phyloP scores from a whole-genome alignment of 2,329 filamentous ascomycete species.

The Amylocarpus encephaloides region DNA sequence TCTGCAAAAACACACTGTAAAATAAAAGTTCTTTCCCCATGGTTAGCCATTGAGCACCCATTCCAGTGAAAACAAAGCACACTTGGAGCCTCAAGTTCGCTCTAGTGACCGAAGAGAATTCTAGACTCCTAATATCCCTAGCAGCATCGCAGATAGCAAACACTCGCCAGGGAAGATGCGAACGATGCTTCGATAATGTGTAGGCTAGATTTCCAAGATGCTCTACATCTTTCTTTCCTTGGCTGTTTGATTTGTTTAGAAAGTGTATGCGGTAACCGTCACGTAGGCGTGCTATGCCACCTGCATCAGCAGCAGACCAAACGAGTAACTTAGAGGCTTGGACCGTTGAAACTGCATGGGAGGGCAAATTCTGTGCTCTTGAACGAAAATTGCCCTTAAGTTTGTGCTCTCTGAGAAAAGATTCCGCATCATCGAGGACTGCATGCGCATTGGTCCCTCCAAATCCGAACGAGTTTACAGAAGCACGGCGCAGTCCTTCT shows the following conservation, averaged over 20 bases:
- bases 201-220: neutral
- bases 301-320: constrained; percentile 1
- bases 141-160: neutral
- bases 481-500: constrained; percentile 29
- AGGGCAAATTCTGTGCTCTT: neutral
- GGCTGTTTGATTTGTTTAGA: neutral
- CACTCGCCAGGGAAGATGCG: neutral
- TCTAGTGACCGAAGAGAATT: neutral
- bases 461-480: constrained; percentile 28
- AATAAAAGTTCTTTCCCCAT: constrained; percentile 16
- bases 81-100: constrained; percentile 4
- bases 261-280: neutral
- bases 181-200: neutral
- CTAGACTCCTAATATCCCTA: neutral
- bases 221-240: neutral
- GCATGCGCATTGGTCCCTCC: constrained; percentile 30
- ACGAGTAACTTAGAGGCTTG: neutral
- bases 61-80: constrained; percentile 21
- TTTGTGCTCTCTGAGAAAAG: neutral
- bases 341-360: neutral
- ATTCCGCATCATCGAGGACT: constrained; percentile 19
- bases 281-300: neutral
- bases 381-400: constrained; percentile 1
- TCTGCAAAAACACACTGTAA: constrained; percentile 3
- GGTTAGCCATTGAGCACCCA: constrained; percentile 18